Percentiles rank a stretch among this genome's conserved stretches.
Evolutionary conservation across 2,329 filamentous ascomycete genomes (phyloP).

Genomic region (Coniella lustricola): DNA sequence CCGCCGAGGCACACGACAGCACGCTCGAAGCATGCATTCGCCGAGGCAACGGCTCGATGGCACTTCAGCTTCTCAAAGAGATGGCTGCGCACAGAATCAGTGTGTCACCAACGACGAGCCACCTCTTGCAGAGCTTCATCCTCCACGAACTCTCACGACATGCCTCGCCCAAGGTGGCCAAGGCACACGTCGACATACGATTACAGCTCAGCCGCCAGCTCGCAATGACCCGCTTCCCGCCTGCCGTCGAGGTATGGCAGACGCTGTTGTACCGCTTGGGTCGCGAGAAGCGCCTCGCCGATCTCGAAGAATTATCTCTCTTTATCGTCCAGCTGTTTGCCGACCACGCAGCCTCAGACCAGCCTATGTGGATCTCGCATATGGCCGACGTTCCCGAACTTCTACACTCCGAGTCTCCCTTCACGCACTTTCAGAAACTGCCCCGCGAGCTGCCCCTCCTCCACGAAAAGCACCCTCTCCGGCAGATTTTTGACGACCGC

Average conservation of each 20-base stretch:
- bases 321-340: constrained; percentile 35
- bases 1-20: constrained; percentile 26
- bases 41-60: constrained; percentile 20
- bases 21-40: constrained; percentile 26
- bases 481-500: constrained; percentile 35
- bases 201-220: constrained; percentile 29
- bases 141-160: constrained; percentile 22
- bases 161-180: background rate
- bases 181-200: constrained; percentile 24
- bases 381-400: constrained; percentile 33
- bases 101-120: constrained; percentile 19
- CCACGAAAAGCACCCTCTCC: constrained; percentile 39
- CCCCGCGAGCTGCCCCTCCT: constrained; percentile 35
- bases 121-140: constrained; percentile 23
- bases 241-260: constrained; percentile 35
- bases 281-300: constrained; percentile 34
- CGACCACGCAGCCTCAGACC: constrained; percentile 20
- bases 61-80: constrained; percentile 30
- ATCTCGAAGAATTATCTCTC: constrained; percentile 37
- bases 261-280: constrained; percentile 38
- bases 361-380: constrained; percentile 36
- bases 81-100: constrained; percentile 29
- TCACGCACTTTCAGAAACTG: constrained; percentile 28
- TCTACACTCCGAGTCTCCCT: constrained; percentile 23
- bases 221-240: constrained; percentile 31